These are phyloP conservation scores for Lathyrus tuberosus DNA, from an alignment of 306 rosid genomes.

Conservation along the genomic window DNA sequence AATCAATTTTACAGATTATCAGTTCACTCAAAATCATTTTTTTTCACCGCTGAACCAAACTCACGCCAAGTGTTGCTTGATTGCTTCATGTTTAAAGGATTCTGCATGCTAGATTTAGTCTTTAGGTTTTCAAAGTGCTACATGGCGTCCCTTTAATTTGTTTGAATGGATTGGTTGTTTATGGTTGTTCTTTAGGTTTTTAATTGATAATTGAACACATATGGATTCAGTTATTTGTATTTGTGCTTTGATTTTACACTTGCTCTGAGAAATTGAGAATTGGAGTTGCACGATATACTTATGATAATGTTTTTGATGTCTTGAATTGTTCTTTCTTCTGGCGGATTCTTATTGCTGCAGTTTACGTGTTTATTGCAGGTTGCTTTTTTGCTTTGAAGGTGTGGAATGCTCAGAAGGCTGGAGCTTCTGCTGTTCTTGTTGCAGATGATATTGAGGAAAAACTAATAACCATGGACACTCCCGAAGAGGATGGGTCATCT, in stretches of 20 bases:
- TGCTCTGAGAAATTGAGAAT: background rate
- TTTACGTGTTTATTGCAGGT: conserved; percentile 56
- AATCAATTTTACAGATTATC: too few species aligned
- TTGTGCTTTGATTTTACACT: conserved; percentile 14
- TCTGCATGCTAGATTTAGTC: background rate
- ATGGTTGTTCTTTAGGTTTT: conserved; percentile 10
- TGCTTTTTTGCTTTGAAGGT: conserved; percentile 98
- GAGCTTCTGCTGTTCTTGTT: conserved; percentile 98
- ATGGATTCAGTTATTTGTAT: background rate
- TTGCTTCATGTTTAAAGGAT: conserved; percentile 10
- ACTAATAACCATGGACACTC: conserved; percentile 95
- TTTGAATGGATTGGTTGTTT: conserved; percentile 30
- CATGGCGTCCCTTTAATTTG: background rate
- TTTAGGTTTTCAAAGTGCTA: background rate
- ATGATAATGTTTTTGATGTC: background rate
- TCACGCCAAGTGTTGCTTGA: background rate
- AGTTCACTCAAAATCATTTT: too few species aligned
- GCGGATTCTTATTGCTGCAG: conserved; percentile 10
- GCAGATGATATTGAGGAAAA: conserved; percentile 85
- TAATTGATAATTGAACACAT: conserved; percentile 4
- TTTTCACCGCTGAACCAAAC: too few species aligned
- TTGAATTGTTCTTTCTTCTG: conserved; percentile 7
- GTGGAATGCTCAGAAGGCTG: conserved; percentile 99
- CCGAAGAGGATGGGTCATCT: conserved; percentile 79
- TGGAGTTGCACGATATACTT: conserved; percentile 2